Conservation (phyloP, 192 early-diverging fungal genomes). For the Coemansia sp. region DNA sequence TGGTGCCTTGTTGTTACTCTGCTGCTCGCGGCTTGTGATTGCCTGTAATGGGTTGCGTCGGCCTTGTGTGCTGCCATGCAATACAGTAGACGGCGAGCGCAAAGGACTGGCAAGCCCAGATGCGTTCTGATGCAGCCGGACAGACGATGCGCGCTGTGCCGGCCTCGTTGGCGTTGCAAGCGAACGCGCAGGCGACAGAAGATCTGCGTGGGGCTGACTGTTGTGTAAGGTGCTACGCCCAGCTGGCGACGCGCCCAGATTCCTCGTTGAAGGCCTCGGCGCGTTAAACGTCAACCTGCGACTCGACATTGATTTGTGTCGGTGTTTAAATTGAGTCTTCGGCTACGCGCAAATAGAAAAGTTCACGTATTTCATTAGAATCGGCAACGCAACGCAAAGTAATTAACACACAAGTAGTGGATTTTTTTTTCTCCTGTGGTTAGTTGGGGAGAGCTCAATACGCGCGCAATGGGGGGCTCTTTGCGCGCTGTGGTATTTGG, state of each 20-base stretch:
- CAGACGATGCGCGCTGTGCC: slow-evolving; percentile 36
- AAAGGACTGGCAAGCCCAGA: slow-evolving; percentile 16
- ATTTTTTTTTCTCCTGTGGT: too few relatives aligned
- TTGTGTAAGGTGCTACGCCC: slow-evolving; percentile 18
- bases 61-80: not conserved
- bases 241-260: slow-evolving; percentile 40
- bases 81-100: slow-evolving; percentile 10
- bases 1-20: slow-evolving; percentile 21
- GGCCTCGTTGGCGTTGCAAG: slow-evolving; percentile 43
- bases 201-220: slow-evolving; percentile 16
- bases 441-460: too few relatives aligned
- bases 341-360: too few relatives aligned
- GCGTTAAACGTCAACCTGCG: slow-evolving; percentile 52
- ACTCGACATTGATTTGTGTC: slow-evolving; percentile 28
- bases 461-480: too few relatives aligned
- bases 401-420: too few relatives aligned
- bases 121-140: slow-evolving; percentile 17
- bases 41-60: slow-evolving; percentile 41
- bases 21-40: slow-evolving; percentile 39
- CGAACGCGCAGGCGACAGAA: slow-evolving; percentile 27
- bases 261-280: slow-evolving; percentile 34
- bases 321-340: too few relatives aligned
- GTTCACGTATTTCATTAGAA: too few relatives aligned
- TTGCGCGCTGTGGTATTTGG: too few relatives aligned
- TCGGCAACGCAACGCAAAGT: too few relatives aligned